A percentile compares a stretch with the other conserved stretches of the same genome.
phyloP scores from a whole-genome alignment of 257 asterid genomes.

The Phtheirospermum japonicum region DNA sequence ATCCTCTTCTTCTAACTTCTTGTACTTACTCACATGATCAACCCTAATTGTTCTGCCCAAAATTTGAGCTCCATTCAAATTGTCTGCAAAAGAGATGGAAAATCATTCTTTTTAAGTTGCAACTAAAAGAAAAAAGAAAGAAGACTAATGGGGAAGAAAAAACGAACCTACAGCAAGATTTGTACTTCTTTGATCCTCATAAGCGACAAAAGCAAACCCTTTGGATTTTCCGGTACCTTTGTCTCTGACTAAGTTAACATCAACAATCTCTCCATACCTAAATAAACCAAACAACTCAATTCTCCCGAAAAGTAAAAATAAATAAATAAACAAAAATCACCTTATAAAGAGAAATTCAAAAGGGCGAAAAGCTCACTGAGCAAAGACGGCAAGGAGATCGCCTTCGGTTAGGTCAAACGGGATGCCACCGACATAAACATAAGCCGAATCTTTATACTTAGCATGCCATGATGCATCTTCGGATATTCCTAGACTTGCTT shows the following conservation, averaged over 20 bases:
- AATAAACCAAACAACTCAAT: conserved; percentile 17
- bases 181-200: conserved; percentile 97
- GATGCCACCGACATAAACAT: conserved; percentile 80
- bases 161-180: conserved; percentile 86
- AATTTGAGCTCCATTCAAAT: conserved; percentile 78
- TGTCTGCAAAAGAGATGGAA: conserved; percentile 43
- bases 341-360: not conserved
- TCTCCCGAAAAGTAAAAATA: not conserved
- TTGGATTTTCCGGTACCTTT: conserved; percentile 93
- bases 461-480: conserved; percentile 97
- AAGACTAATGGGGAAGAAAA: conserved; percentile 10
- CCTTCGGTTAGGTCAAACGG: conserved; percentile 97
- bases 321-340: not conserved
- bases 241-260: conserved; percentile 81
- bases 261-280: conserved; percentile 94
- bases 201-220: conserved; percentile 91
- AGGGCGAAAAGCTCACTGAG: conserved; percentile 77
- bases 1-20: conserved; percentile 91
- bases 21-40: conserved; percentile 77
- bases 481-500: conserved; percentile 78
- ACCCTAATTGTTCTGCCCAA: conserved; percentile 81
- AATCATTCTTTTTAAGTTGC: not conserved
- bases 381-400: conserved; percentile 85
- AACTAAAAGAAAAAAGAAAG: not conserved
- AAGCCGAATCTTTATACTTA: conserved; percentile 90